Percentiles rank a stretch among this genome's conserved stretches.
phyloP scores from a whole-genome alignment of 345 rosid species.

The Aquilaria sinensis region DNA sequence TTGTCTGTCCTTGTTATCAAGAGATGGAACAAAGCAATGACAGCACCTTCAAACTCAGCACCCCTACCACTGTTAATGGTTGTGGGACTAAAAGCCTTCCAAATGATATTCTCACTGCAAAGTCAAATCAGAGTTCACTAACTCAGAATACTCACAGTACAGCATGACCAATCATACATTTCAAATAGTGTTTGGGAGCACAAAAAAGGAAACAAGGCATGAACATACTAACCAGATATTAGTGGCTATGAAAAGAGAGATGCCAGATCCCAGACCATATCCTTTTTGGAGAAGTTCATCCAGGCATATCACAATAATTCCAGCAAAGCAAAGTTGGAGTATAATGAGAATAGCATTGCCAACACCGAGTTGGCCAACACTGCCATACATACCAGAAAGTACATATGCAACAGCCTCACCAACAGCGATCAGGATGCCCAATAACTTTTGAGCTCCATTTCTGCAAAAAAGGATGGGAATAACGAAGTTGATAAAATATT shows the following conservation, averaged over 20 bases:
- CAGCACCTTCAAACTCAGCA: slow-evolving; percentile 80
- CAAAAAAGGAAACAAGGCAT: background rate
- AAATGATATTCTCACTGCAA: slow-evolving; percentile 62
- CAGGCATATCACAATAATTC: slow-evolving; percentile 55
- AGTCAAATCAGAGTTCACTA: background rate
- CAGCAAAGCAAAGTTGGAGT: slow-evolving; percentile 42
- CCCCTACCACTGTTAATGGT: slow-evolving; percentile 69
- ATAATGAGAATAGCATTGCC: slow-evolving; percentile 54
- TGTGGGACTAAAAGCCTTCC: slow-evolving; percentile 77
- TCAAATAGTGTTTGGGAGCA: too few species aligned
- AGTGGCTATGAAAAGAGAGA: slow-evolving; percentile 66
- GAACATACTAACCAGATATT: slow-evolving; percentile 47
- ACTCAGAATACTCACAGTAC: background rate
- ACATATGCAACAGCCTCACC: slow-evolving; percentile 65
- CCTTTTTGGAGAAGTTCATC: slow-evolving; percentile 68
- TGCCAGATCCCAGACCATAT: slow-evolving; percentile 63
- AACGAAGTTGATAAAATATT: background rate
- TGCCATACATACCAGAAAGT: slow-evolving; percentile 65
- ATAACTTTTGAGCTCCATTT: slow-evolving; percentile 64
- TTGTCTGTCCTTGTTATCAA: slow-evolving; percentile 53
- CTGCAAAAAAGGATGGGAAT: slow-evolving; percentile 19
- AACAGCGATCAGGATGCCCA: slow-evolving; percentile 60
- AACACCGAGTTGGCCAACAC: slow-evolving; percentile 54
- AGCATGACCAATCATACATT: too few species aligned
- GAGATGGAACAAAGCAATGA: slow-evolving; percentile 63